Conservation (phyloP, 1,284 basidiomycete species). For the Ustilago curta region DNA sequence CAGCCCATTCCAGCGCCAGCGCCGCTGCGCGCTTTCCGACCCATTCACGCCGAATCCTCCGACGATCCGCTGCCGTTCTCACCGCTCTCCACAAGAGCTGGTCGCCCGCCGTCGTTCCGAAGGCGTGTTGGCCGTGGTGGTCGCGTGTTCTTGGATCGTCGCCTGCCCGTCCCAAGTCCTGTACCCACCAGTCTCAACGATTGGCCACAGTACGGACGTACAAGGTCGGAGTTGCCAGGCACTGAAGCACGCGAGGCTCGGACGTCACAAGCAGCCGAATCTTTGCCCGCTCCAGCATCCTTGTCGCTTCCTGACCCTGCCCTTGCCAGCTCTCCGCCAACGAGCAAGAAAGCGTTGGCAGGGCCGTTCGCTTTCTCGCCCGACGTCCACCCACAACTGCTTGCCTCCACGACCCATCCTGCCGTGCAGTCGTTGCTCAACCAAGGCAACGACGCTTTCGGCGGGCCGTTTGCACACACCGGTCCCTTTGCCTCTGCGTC, state of each 20-base stretch:
- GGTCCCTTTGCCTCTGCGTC: conserved; percentile 32
- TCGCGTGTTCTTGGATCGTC: conserved; percentile 65
- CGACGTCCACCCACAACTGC: conserved; percentile 50
- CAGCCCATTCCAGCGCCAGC: conserved; percentile 60
- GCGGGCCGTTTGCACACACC: conserved; percentile 42
- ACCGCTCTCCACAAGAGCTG: conserved; percentile 49
- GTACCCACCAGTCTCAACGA: conserved; percentile 62
- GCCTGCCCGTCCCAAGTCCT: conserved; percentile 62
- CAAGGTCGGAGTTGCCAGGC: conserved; percentile 18
- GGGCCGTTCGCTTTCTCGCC: conserved; percentile 65
- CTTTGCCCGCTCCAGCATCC: conserved; percentile 6
- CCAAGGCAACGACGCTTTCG: conserved; percentile 31
- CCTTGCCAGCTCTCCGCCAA: conserved; percentile 15
- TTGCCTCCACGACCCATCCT: conserved; percentile 43
- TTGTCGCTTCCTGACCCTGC: conserved; percentile 19
- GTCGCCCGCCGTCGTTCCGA: conserved; percentile 66
- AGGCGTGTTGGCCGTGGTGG: conserved; percentile 66
- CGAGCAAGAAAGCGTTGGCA: conserved; percentile 28
- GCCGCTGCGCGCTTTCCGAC: conserved; percentile 61
- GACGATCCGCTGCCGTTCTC: conserved; percentile 45
- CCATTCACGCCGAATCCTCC: conserved; percentile 60
- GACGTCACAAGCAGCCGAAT: conserved; percentile 1
- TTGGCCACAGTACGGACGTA: conserved; percentile 55
- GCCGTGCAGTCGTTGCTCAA: conserved; percentile 33
- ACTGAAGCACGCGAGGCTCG: conserved; percentile 10